A percentile compares a stretch with the other conserved stretches of the same genome.
Evolutionary conservation across 2,329 filamentous ascomycete genomes (phyloP).

Genomic region (Davidsoniella eucalypti): DNA sequence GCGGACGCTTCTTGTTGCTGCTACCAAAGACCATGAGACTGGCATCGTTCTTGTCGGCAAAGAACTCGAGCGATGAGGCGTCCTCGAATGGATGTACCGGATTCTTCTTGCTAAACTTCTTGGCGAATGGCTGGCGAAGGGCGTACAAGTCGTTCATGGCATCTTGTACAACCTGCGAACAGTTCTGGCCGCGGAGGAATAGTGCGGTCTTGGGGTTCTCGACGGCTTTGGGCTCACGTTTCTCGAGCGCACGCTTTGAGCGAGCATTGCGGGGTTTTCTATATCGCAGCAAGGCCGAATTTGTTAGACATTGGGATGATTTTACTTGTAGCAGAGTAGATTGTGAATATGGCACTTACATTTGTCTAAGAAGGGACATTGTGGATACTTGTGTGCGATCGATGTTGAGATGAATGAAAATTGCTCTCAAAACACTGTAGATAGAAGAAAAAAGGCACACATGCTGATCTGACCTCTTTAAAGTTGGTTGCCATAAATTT

Average conservation of each 20-base stretch:
- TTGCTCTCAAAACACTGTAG: background rate
- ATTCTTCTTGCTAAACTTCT: conserved; percentile 97
- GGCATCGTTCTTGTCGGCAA: conserved; percentile 90
- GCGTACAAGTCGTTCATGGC: conserved; percentile 72
- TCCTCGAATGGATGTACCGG: conserved; percentile 89
- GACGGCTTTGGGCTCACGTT: conserved; percentile 71
- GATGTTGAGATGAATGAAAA: conserved; percentile 1
- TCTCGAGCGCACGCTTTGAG: conserved; percentile 87
- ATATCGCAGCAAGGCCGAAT: background rate
- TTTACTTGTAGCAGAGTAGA: background rate
- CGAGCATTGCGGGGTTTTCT: conserved; percentile 57
- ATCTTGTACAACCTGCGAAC: conserved; percentile 67
- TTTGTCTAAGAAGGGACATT: conserved; percentile 13
- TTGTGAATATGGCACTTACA: conserved; percentile 1
- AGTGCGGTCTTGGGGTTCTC: conserved; percentile 86
- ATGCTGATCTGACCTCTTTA: background rate
- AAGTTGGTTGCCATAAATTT: conserved; percentile 10
- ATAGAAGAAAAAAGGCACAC: background rate
- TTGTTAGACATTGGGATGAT: background rate
- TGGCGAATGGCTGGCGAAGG: conserved; percentile 66
- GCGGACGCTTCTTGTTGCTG: conserved; percentile 88
- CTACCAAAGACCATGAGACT: conserved; percentile 70
- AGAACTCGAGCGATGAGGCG: conserved; percentile 75
- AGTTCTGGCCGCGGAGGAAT: conserved; percentile 74
- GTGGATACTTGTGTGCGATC: background rate